Evolutionary conservation across 805 yeast species (phyloP), one percentile per base, ranked within the genome.

Genomic region (Zygotorulaspora sp.): DNA sequence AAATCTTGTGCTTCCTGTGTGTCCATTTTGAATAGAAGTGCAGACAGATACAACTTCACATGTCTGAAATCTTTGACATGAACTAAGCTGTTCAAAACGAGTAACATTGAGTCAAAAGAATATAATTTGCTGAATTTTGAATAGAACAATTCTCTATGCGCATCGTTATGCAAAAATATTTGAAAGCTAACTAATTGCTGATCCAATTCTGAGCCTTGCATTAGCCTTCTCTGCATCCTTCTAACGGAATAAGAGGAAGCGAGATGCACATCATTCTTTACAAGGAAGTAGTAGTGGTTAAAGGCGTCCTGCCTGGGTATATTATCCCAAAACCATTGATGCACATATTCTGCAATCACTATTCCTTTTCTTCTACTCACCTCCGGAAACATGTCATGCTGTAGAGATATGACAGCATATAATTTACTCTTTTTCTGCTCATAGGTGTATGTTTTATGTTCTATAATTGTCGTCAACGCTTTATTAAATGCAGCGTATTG

Each of bases 171-270:
- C 9, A 57, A 22, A 33, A 55, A 59, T 15, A 45, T 31, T 34
- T 55, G 56, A 31, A 59, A 55, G 2, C 61, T 50, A 1, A 48
- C 59, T 18, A 57, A 31, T 34, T 52, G 52, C 11, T 35, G 31
- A 19, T 59, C 63, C 22, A 50, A 34, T 30, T 56, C 53, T 5
- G 62, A 52, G 3, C 61, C 61, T 16, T 50, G 49, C 34, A 61
- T 36, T 26, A 59, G 25, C 17, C 49, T 43, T 15, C 28, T 29
- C 7, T 38, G 36, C 6, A 56, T 40, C 6, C 27, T 38, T 28
- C 44, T 34, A 11, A 44, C 38, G 21, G 41, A 20, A 8, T 11
- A 23, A 4, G 47, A 48, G 6, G 53, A 35, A 5, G 53, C 45
- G 7, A 57, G 42, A 14, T 27, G 28, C 5, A 59, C 45, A 32